A percentile compares a stretch with the other conserved stretches of the same genome.
Conservation (phyloP, 2,329 filamentous ascomycete genomes). For the Colletotrichum chrysophilum region DNA sequence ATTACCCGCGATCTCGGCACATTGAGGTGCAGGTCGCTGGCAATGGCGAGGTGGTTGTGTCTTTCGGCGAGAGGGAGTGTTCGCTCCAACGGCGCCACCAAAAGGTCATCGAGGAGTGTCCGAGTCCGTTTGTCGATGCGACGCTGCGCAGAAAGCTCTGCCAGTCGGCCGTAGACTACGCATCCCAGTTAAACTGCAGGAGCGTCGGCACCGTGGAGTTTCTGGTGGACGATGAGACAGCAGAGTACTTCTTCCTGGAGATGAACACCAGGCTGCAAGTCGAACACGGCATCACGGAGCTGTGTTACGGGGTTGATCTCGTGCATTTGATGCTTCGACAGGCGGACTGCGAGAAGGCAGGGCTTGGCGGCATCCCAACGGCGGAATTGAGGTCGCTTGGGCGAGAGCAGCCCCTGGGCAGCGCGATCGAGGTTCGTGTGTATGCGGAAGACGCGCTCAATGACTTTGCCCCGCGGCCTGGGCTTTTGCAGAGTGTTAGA, state of each 20-base stretch:
- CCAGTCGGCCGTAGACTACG: conserved; percentile 34
- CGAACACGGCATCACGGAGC: conserved; percentile 64
- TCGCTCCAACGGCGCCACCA: conserved; percentile 50
- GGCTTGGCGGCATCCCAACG: neutral
- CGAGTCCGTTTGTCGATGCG: conserved; percentile 27
- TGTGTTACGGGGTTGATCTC: neutral
- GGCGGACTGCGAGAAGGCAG: conserved; percentile 28
- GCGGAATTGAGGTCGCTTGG: neutral
- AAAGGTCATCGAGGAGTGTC: conserved; percentile 48
- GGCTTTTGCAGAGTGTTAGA: conserved; percentile 59
- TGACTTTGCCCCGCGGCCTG: conserved; percentile 64
- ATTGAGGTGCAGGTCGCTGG: conserved; percentile 52
- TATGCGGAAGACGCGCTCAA: conserved; percentile 59
- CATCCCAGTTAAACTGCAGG: conserved; percentile 34
- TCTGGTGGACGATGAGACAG: conserved; percentile 34
- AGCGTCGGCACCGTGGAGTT: conserved; percentile 48
- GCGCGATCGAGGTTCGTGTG: conserved; percentile 43
- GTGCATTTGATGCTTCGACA: conserved; percentile 21
- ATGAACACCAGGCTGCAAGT: conserved; percentile 72
- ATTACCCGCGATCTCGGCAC: conserved; percentile 55
- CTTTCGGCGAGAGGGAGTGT: conserved; percentile 48
- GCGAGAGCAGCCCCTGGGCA: conserved; percentile 26
- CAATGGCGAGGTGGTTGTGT: conserved; percentile 39
- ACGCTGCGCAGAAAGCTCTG: conserved; percentile 37
- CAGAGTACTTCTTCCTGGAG: conserved; percentile 35